Conservation (phyloP, 768 basidiomycete species). For the Tephrocybe rancida region DNA sequence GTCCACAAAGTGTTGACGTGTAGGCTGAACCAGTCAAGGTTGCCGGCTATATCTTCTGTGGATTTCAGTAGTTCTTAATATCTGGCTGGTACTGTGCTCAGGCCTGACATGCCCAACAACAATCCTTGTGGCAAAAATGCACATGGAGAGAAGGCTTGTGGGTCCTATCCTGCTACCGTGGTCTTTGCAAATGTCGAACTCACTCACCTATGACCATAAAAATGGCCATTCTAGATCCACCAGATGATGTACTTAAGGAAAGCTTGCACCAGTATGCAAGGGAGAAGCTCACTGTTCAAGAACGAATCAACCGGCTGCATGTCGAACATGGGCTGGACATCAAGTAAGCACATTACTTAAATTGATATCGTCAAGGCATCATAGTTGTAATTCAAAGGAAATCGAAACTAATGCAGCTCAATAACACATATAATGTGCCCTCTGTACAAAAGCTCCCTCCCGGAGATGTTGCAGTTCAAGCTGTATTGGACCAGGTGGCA, state of each 20-base stretch:
- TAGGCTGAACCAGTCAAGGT: too few relatives aligned
- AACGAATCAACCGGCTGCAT: constrained; percentile 6
- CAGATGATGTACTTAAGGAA: constrained; percentile 11
- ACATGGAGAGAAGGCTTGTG: too few relatives aligned
- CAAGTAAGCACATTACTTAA: not conserved
- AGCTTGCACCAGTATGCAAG: constrained; percentile 18
- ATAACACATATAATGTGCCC: constrained; percentile 17
- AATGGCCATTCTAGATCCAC: too few relatives aligned
- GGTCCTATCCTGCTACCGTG: too few relatives aligned
- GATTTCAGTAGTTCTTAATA: too few relatives aligned
- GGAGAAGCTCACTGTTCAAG: constrained; percentile 13
- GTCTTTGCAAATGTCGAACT: too few relatives aligned
- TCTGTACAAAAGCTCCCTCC: constrained; percentile 18
- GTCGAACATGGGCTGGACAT: not conserved
- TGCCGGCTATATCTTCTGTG: too few relatives aligned
- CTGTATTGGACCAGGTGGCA: constrained; percentile 19
- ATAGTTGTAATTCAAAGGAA: not conserved
- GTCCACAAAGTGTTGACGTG: too few relatives aligned
- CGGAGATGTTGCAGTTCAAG: constrained; percentile 16
- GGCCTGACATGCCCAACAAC: too few relatives aligned
- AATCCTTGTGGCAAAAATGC: too few relatives aligned
- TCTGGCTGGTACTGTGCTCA: too few relatives aligned
- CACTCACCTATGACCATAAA: too few relatives aligned
- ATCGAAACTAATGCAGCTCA: constrained; percentile 14
- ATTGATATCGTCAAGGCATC: not conserved